Evolutionary conservation across 352 stramenopile genomes (phyloP), one percentile per base, ranked within the genome.

Genomic region (Thraustotheca clavata): DNA sequence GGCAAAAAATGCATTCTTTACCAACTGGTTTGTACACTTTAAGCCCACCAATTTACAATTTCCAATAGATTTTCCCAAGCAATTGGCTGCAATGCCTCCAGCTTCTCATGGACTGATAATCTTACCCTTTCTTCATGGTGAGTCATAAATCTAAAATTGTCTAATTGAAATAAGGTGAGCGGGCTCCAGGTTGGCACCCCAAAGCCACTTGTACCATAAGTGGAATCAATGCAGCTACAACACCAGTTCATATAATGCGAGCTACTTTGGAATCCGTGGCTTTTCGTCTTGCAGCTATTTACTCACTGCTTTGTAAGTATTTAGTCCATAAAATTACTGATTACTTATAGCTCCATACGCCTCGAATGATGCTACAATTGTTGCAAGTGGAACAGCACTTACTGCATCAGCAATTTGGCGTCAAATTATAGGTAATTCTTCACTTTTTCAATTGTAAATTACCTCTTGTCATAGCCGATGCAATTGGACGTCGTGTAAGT

Each of bases 141-240:
- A 8, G 9, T 3, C 40, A 20, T 20, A 16, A 49, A 63, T 24
- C 12, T 46, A 4, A 24, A n/a, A 0, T 8, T 43, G 8, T 26
- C 2, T 5, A 8, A 14, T 63, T 60, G 12, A n/a, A 16, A 61
- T 49, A 8, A 71, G 66, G 83, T 14, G 94, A 98, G 71, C 80
- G 94, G 38, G 88, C 90, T n/a, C 95, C 91, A 14, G 94, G 91
- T 0, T 98, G 88, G 89, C 73, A 89, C 48, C 86, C 87, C 31
- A 81, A 94, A 59, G 92, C 94, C 11, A 88, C 77, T 3, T 96
- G 88, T 50, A 86, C 87, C 3, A 96, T 98, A 61, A 87, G 77
- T 18, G 91, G 90, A 43, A 87, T 98, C 59, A 97, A 77, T 47
- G 88, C 94, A 65, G 88, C 88, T 71, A 97, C 89, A 41, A 95